A percentile compares a stretch with the other conserved stretches of the same genome.
These are phyloP conservation scores for Gracilaria vermiculophylla DNA, from an alignment of 23 red algal genomes.

Conservation along the genomic window DNA sequence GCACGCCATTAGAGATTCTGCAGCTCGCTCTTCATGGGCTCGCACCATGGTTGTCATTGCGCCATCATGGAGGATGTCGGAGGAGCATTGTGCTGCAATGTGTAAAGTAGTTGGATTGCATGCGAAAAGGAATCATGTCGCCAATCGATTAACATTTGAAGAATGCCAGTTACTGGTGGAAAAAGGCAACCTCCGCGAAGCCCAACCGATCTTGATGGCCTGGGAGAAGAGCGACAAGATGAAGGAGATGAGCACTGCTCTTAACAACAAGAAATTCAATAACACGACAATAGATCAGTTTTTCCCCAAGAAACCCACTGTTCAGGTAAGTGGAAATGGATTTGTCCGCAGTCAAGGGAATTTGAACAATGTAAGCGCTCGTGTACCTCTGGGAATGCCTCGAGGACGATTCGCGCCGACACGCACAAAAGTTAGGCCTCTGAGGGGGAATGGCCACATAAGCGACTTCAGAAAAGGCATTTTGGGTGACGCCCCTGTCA, in stretches of 20 bases:
- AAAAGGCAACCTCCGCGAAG: not conserved
- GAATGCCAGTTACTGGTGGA: not conserved
- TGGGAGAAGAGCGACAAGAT: not conserved
- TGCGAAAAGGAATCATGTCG: not conserved
- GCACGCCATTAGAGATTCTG: constrained; percentile 2
- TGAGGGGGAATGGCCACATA: not conserved
- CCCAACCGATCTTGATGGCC: not conserved
- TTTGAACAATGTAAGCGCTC: not conserved
- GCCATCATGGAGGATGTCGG: not conserved
- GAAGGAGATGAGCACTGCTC: not conserved
- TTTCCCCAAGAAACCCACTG: not conserved
- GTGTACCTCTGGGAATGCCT: not conserved
- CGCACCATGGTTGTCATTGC: constrained; percentile 16
- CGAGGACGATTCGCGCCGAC: not conserved
- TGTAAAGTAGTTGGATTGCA: constrained; percentile 6
- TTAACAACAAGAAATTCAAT: not conserved
- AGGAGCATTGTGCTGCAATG: constrained; percentile 12
- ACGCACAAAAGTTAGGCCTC: not conserved
- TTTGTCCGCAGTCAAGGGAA: not conserved
- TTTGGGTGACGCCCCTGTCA: not conserved
- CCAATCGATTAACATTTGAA: constrained; percentile 5
- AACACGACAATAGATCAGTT: constrained; percentile 37
- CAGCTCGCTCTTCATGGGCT: constrained; percentile 16
- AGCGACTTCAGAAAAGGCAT: not conserved
- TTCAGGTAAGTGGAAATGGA: not conserved